Evolutionary conservation across 2,329 filamentous ascomycete species (phyloP), one percentile per base, ranked within the genome.

Genomic region (Ophiocordyceps unilateralis): DNA sequence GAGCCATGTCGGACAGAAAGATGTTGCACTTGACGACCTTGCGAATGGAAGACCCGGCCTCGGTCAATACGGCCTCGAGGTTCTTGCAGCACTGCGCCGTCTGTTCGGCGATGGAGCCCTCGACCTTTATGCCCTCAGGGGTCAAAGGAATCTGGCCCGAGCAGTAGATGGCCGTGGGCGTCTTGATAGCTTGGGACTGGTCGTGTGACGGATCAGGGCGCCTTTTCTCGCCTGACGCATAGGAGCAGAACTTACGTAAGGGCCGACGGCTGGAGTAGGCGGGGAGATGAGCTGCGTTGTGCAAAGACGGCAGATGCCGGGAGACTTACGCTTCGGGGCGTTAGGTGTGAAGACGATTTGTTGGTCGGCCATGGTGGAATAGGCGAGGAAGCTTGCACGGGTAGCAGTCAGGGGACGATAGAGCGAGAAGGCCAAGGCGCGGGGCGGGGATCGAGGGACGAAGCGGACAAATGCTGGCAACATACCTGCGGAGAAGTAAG

Each of bases 1-100:
- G 72, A 49, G 72, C 75, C 89, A 96, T 96, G 63, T 93, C 83
- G 41, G 82, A 81, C 48, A 96, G 67, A 72, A 95, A 96, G 58
- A 94, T 81, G 59, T 79, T 85, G 53, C 87, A 83, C 74, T 95
- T 94, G 66, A 95, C 83, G 40, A 94, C 81, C 62, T 79, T 83
- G 49, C 75, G 64, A 46, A 96, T 72, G 42, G 73, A 76, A 20
- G 83, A 88, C 43, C 84, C 86, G 21, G 87, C 86, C 53, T 80
- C 85, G 47, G 78, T 74, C 42, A 96, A 76, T 45, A 96, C 85
- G 38, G 83, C 83, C 61, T 81, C 73, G 56, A 95, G 74, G 65
- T 93, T 93, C 63, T 82, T 68, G 61, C 85, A 70, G 63, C 72
- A 76, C 50, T 70, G 66, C 42, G 64, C 64, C 23, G 76, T 79